Percentiles rank a stretch among this genome's conserved stretches.
Conservation (phyloP, 2,329 filamentous ascomycete genomes). For the Aspergillus unguis region DNA sequence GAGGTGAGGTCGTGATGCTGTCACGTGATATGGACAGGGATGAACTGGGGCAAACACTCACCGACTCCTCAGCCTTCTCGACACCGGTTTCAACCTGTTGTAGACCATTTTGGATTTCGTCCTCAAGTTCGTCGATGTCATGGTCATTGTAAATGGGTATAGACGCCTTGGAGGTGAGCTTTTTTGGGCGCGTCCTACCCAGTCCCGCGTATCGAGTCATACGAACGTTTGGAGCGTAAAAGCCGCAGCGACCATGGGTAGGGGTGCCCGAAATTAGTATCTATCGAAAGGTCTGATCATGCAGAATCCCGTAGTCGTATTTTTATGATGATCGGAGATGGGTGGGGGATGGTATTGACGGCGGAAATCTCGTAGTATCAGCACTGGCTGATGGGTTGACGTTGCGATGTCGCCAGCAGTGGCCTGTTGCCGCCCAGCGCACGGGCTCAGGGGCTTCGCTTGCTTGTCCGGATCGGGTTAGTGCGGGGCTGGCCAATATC, state of each 20-base stretch:
- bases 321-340: slow-evolving; percentile 54
- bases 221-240: slow-evolving; percentile 39
- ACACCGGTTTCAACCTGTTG: slow-evolving; percentile 91
- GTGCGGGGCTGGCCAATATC: slow-evolving; percentile 44
- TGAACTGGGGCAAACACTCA: slow-evolving; percentile 56
- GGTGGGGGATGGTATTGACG: slow-evolving; percentile 45
- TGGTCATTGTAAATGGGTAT: slow-evolving; percentile 84
- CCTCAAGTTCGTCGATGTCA: slow-evolving; percentile 87
- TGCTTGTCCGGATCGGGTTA: slow-evolving; percentile 38
- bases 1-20: slow-evolving; percentile 26
- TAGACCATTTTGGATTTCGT: slow-evolving; percentile 75
- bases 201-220: slow-evolving; percentile 47
- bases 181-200: slow-evolving; percentile 55
- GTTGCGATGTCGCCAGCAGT: slow-evolving; percentile 30
- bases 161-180: slow-evolving; percentile 86
- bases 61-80: slow-evolving; percentile 95
- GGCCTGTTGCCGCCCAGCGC: slow-evolving; percentile 39
- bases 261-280: slow-evolving; percentile 62
- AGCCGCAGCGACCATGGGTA: slow-evolving; percentile 41
- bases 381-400: slow-evolving; percentile 43
- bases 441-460: slow-evolving; percentile 45
- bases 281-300: slow-evolving; percentile 59
- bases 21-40: slow-evolving; percentile 41
- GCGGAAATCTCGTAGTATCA: slow-evolving; percentile 31
- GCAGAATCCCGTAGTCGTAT: slow-evolving; percentile 51